Percentiles rank a stretch among this genome's conserved stretches.
These are phyloP conservation scores for Rhodotorula babjevae DNA, from an alignment of 768 basidiomycete species.

Conservation along the genomic window DNA sequence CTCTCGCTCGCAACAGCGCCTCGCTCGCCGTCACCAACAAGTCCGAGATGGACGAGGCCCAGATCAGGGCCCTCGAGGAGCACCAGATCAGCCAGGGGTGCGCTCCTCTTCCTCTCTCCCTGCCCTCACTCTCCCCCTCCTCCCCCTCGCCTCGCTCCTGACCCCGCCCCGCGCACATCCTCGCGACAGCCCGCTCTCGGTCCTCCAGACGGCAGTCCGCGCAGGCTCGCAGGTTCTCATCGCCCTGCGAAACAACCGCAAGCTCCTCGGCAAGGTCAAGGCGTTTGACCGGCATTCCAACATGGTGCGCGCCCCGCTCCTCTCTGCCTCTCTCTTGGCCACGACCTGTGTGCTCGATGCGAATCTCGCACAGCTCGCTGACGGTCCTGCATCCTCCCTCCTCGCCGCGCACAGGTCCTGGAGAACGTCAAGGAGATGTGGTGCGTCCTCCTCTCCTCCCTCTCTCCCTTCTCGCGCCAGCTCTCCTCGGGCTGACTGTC, in stretches of 20 bases:
- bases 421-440: constrained; percentile 95
- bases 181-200: constrained; percentile 68
- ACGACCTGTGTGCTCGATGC: not conserved
- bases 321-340: not conserved
- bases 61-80: constrained; percentile 91
- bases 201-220: constrained; percentile 92
- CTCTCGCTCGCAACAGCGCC: not conserved
- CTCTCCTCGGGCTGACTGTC: constrained; percentile 4
- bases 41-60: constrained; percentile 94
- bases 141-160: not conserved
- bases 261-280: constrained; percentile 63
- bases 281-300: constrained; percentile 98
- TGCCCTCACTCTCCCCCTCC: not conserved
- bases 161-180: not conserved
- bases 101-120: constrained; percentile 25
- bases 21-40: constrained; percentile 51
- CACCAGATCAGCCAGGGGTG: constrained; percentile 89
- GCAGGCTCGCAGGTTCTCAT: constrained; percentile 97
- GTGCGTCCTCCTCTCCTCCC: constrained; percentile 44
- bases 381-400: not conserved
- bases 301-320: constrained; percentile 71
- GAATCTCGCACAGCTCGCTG: not conserved
- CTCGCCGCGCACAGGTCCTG: constrained; percentile 59
- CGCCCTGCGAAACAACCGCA: constrained; percentile 96
- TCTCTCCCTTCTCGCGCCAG: not conserved